Base-by-base conservation (phyloP, 2,329 filamentous ascomycete genomes). In the Neopestalotiopsis clavispora region DNA sequence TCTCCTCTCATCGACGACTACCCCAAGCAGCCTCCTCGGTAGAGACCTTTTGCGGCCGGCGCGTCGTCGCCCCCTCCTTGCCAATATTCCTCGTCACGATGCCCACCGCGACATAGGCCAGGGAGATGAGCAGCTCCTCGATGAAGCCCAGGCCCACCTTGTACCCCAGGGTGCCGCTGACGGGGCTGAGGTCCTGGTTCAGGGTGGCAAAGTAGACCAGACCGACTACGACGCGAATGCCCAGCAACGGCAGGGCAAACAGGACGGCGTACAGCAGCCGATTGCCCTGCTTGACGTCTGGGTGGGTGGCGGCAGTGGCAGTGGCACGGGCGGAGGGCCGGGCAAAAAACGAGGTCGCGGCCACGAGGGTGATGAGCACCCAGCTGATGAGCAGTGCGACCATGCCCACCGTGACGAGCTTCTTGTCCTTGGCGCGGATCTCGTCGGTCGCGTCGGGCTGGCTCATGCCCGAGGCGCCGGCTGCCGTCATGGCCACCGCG, bases 21-120 rank as follows among this genome's bases (percentile, higher is more conserved):
- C 59, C 34, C 57, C 23, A 59, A 34, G 23, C 57, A 34, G 30
- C 23, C 59, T 0, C 85, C 88, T 67, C 89, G 87, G 67, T 90
- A 82, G 65, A 80, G 80, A 45, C 79, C 78, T 4, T 78, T 60
- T 12, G 72, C 63, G 45, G 17, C 4, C 4, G 63, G 28, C 14
- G 23, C 23, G 23, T 28, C 23, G 23, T 28, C 23, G 23, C 1
- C 4, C 23, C 23, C 23, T 28, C 13, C n/a, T 38, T 56, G 38
- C 28, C 65, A 23, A 67, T 34, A 34, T 75, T 74, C 12, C 71
- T 67, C 10, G 74, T 74, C n/a, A 71, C 9, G 12, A 76, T 65
- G 23, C 74, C 74, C 9, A 68, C 71, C n/a, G 64, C 65, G n/a
- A 75, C 38, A 17, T 74, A 70, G 9, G 69, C 45, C 1, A 73